These are phyloP conservation scores for Pezicula carpinea DNA, from an alignment of 2,329 filamentous ascomycete species.

Conservation along the genomic window DNA sequence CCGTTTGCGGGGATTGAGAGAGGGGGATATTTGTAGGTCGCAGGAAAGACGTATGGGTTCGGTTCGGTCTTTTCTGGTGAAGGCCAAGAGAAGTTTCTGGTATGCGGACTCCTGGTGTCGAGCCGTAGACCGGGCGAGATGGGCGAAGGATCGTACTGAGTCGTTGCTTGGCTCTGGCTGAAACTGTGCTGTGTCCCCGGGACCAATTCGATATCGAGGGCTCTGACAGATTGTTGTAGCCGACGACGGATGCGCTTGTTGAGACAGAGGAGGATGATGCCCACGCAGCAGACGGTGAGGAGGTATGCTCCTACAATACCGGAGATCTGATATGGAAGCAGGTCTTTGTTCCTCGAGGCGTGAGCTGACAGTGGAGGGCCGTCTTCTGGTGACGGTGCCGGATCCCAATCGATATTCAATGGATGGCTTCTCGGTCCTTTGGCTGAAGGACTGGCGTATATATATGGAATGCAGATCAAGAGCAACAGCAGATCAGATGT, in stretches of 20 bases:
- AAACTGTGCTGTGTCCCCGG: conserved; percentile 40
- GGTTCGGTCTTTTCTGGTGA: conserved; percentile 36
- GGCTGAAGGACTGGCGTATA: conserved; percentile 9
- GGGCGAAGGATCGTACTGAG: conserved; percentile 12
- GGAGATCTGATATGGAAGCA: conserved; percentile 77
- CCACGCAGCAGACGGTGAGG: conserved; percentile 68
- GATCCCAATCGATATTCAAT: conserved; percentile 43
- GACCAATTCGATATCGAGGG: conserved; percentile 28
- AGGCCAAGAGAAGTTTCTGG: conserved; percentile 46
- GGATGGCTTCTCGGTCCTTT: conserved; percentile 13
- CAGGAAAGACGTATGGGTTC: conserved; percentile 41
- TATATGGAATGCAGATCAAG: conserved; percentile 9
- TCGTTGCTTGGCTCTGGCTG: conserved; percentile 3
- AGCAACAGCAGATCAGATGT: conserved; percentile 12
- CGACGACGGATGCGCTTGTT: conserved; percentile 45
- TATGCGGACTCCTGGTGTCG: conserved; percentile 14
- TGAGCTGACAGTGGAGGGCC: conserved; percentile 54
- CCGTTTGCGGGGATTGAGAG: conserved; percentile 40
- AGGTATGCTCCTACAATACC: conserved; percentile 83
- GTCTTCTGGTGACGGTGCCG: conserved; percentile 55
- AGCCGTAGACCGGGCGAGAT: conserved; percentile 23
- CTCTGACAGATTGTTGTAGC: conserved; percentile 13
- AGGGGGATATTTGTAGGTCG: conserved; percentile 28
- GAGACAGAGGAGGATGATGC: conserved; percentile 59
- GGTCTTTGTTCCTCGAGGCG: conserved; percentile 54